Base-by-base conservation (phyloP, 768 basidiomycete genomes). In the Trametes punicea region DNA sequence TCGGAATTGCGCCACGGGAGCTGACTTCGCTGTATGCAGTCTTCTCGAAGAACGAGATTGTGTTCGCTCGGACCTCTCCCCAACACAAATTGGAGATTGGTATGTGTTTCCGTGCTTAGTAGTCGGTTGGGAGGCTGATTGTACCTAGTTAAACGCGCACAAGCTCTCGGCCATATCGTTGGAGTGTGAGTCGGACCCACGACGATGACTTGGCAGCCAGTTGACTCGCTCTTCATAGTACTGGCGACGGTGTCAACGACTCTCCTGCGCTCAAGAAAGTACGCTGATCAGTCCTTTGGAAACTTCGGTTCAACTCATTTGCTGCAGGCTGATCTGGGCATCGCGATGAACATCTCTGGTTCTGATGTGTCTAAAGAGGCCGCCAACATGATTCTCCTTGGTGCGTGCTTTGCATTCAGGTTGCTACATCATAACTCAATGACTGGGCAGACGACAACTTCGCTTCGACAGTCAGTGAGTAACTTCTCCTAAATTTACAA, bases 361-460 rank as follows among this genome's bases (percentile, higher is more conserved):
- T 86, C 84, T 4, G 85, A 87, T 59, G 85, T 87, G 10, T 85
- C 84, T 1, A 87, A 88, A 64, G 85, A 87, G 68, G 85, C 85
- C 2, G 85, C 85, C 2, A 82, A 88, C 66, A 86, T 88, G 84
- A 84, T 88, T 62, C 72, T 87, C 13, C 75, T 86, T 4, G 83
- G 82, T 82, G 57, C 48, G 60, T 50, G n/a, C 65, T 23, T n/a
- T 34, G 50, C 6, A 23, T n/a, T 18, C 23, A 16, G 20, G 20
- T 15, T 47, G 4, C 34, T 6, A 47, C 55, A 38, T 36, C 53
- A 31, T 44, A 40, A 30, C n/a, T 29, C 47, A 9, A 31, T 31
- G 7, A 46, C 29, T 44, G 5, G 6, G 20, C 16, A 82, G 82
- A 87, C 57, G 85, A 87, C 65, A 87, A 87, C 63, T 87, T 87